Evolutionary conservation across 306 rosid species (phyloP), one percentile per base, ranked within the genome.

Genomic region (apple (Malus domestica)): DNA sequence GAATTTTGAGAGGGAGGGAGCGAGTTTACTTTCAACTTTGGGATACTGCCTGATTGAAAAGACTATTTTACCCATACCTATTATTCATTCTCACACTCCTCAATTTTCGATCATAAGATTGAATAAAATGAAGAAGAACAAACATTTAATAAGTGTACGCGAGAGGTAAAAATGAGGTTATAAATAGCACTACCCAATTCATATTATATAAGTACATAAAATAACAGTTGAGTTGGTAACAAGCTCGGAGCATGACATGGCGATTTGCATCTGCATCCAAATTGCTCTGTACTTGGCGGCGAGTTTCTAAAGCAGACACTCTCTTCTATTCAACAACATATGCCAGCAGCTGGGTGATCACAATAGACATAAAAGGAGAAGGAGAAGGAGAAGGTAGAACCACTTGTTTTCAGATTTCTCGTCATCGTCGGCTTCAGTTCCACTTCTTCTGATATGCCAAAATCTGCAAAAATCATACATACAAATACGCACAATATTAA

Each of bases 401-500:
- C 68, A 42, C 72, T 70, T 45, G 49, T 77, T 51, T 40, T 33
- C 33, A 70, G 51, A 49, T 32, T 72, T 10, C 77, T 77, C 72
- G 68, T 25, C 68, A 77, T 72, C 71, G 54, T 71, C 27, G 22
- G 71, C 67, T 77, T 20, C 62, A 72, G 76, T 52, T 67, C 79
- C 66, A 81, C 82, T 82, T 86, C 85, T 80, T 87, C 91, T 71
- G 86, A 80, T 87, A 93, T 38, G 92, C 87, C 76, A 93, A 73
- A 80, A 93, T 70, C 96, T 93, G 89, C 40, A 66, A n/a, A 58
- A 75, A 13, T 35, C 57, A 49, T 38, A 68, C 78, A 33, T 2
- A 44, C 35, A 27, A 62, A 19, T 25, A 35, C 19, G 63, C 70
- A 74, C 14, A 57, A n/a, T 9, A 10, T 10, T 8, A 10, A 57